A percentile compares a stretch with the other conserved stretches of the same genome.
These are phyloP conservation scores for Penicillium egyptiacum DNA, from an alignment of 495 filamentous ascomycete genomes.

Conservation along the genomic window DNA sequence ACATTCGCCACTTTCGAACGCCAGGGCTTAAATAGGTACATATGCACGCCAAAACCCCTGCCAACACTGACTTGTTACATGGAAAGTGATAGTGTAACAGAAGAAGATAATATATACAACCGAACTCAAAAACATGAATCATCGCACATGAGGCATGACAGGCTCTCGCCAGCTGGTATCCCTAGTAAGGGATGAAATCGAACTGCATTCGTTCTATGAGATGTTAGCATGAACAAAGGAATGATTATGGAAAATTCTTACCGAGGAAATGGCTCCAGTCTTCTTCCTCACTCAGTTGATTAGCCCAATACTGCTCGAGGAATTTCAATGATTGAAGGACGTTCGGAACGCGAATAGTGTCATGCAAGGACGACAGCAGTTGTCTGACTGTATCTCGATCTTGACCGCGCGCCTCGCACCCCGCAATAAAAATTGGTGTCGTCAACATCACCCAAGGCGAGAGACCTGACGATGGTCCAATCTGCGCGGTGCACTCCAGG, in stretches of 20 bases:
- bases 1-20: slow-evolving; percentile 1
- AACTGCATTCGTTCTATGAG: slow-evolving; percentile 45
- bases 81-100: background rate
- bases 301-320: slow-evolving; percentile 46
- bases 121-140: slow-evolving; percentile 17
- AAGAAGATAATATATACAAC: slow-evolving; percentile 5
- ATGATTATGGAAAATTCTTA: slow-evolving; percentile 18
- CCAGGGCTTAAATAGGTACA: background rate
- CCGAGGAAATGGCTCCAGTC: slow-evolving; percentile 48
- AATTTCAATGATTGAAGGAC: slow-evolving; percentile 48
- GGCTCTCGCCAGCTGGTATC: background rate
- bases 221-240: slow-evolving; percentile 16
- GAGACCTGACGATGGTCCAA: slow-evolving; percentile 43
- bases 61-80: background rate
- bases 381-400: slow-evolving; percentile 41
- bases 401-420: slow-evolving; percentile 43
- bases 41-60: background rate
- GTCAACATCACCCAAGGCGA: slow-evolving; percentile 51
- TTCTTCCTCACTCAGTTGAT: slow-evolving; percentile 41
- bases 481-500: slow-evolving; percentile 43
- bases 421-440: slow-evolving; percentile 48
- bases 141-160: slow-evolving; percentile 26
- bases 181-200: slow-evolving; percentile 49
- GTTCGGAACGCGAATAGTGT: slow-evolving; percentile 48
- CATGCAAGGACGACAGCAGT: slow-evolving; percentile 39